A percentile compares a stretch with the other conserved stretches of the same genome.
Evolutionary conservation across 2,329 filamentous ascomycete species (phyloP).

Genomic region (Neocatenulostroma microsporum): DNA sequence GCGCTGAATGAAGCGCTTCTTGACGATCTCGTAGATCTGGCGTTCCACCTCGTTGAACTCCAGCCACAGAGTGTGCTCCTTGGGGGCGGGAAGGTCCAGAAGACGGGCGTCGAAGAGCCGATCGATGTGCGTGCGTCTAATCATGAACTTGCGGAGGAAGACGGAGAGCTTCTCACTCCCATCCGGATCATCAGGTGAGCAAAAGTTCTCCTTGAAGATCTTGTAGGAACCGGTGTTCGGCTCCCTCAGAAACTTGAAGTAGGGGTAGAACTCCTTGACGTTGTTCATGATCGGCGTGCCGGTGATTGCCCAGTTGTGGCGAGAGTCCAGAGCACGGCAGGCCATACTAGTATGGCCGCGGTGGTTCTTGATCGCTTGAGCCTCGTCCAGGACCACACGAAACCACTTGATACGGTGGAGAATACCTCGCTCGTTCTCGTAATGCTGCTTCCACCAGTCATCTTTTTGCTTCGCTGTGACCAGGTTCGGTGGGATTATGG

Average conservation of each 20-base stretch:
- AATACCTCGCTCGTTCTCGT: slow-evolving; percentile 26
- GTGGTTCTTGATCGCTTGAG: slow-evolving; percentile 84
- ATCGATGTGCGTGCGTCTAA: slow-evolving; percentile 42
- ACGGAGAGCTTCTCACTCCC: slow-evolving; percentile 32
- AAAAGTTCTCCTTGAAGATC: slow-evolving; percentile 40
- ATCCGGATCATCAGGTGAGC: slow-evolving; percentile 19
- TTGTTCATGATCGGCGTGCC: slow-evolving; percentile 36
- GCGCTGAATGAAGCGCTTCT: slow-evolving; percentile 33
- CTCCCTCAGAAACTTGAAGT: slow-evolving; percentile 40
- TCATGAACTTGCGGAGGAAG: slow-evolving; percentile 42
- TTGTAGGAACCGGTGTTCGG: slow-evolving; percentile 34
- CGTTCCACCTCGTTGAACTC: slow-evolving; percentile 48
- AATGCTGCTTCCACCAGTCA: slow-evolving; percentile 30
- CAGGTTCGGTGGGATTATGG: slow-evolving; percentile 29
- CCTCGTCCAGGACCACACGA: slow-evolving; percentile 73
- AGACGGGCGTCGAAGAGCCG: slow-evolving; percentile 48
- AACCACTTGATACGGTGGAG: slow-evolving; percentile 40
- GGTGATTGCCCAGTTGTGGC: slow-evolving; percentile 37
- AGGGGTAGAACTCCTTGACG: slow-evolving; percentile 29
- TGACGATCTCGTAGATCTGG: slow-evolving; percentile 48
- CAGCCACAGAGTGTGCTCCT: slow-evolving; percentile 35
- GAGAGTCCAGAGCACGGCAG: slow-evolving; percentile 35
- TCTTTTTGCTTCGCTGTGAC: slow-evolving; percentile 35
- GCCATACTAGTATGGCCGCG: slow-evolving; percentile 36
- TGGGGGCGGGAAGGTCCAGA: slow-evolving; percentile 46